Base-by-base conservation (phyloP, 2,329 filamentous ascomycete species). In the Periconia digitata region DNA sequence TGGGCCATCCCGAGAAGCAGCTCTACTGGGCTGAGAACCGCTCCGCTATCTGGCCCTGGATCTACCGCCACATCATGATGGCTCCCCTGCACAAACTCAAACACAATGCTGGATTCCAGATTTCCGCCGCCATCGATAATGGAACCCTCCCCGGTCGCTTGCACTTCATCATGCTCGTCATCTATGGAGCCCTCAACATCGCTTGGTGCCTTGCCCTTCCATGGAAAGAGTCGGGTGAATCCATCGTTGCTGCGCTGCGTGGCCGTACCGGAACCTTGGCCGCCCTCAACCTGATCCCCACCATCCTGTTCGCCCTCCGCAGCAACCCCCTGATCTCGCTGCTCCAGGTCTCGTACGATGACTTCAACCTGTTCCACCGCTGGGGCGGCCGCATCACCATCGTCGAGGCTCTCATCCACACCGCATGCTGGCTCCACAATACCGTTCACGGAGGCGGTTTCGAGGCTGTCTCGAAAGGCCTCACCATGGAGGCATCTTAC, bases 271-370 rank as follows among this genome's bases (percentile, higher is more conserved):
- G 94, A 46, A 87, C 86, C 8, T 80, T 99, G 55, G 85, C 92
- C 4, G 79, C 91, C 10, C 82, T 95, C 62, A 99, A 96, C 74
- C 89, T 97, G 83, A 84, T 99, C 24, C 92, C 94, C 5, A 84
- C 96, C 23, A 81, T 97, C 62, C 82, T 97, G 55, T 83, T 97
- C 48, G 91, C 92, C 12, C 85, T 90, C 29, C 87, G 94, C 67
- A 97, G 97, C 77, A 99, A 97, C 74, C 90, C 90, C 8, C 78
- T 96, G 41, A 96, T 97, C 64, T 72, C 78, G 3, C 71, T 95
- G 27, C 80, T 97, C 48, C 84, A 87, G 60, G 87, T 97, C 69
- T 92, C 89, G 70, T 99, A 96, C 74, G 94, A 97, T 71, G 95
- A 92, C 0, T 97, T 95, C 79, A 97, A 97, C 69, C 84, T 94